Conservation (phyloP, 2,329 filamentous ascomycete genomes). For the Juglanconis oblonga region DNA sequence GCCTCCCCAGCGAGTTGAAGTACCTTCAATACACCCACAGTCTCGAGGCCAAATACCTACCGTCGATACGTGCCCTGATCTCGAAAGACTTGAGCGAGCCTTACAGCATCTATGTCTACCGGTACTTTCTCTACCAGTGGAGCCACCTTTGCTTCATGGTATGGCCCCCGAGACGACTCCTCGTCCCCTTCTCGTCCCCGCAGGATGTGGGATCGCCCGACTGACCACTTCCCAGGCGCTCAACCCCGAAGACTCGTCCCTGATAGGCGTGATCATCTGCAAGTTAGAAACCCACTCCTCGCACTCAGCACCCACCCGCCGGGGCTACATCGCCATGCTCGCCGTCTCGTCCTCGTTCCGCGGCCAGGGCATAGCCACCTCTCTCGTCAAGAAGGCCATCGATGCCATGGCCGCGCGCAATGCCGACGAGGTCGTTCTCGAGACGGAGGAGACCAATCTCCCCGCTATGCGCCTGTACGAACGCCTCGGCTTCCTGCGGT, state of each 20-base stretch:
- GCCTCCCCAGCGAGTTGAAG: conserved; percentile 45
- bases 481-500: conserved; percentile 83
- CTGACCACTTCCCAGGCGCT: conserved; percentile 44
- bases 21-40: conserved; percentile 63
- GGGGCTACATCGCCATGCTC: conserved; percentile 98
- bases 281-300: conserved; percentile 90
- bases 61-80: conserved; percentile 87
- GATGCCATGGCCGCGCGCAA: conserved; percentile 81
- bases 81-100: conserved; percentile 96
- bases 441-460: conserved; percentile 91
- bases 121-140: conserved; percentile 98
- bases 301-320: conserved; percentile 68
- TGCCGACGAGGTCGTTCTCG: conserved; percentile 91
- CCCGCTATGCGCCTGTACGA: conserved; percentile 92
- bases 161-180: conserved; percentile 18
- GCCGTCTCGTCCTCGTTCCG: conserved; percentile 81
- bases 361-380: conserved; percentile 82
- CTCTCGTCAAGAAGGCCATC: conserved; percentile 84
- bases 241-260: conserved; percentile 56
- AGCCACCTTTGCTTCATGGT: conserved; percentile 96
- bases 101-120: conserved; percentile 98
- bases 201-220: neutral
- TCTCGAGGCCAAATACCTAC: conserved; percentile 65
- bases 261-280: conserved; percentile 90
- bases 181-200: conserved; percentile 14